Evolutionary conservation across 73 alveolate genomes (phyloP).

Genomic region (Tetrahymena borealis): DNA sequence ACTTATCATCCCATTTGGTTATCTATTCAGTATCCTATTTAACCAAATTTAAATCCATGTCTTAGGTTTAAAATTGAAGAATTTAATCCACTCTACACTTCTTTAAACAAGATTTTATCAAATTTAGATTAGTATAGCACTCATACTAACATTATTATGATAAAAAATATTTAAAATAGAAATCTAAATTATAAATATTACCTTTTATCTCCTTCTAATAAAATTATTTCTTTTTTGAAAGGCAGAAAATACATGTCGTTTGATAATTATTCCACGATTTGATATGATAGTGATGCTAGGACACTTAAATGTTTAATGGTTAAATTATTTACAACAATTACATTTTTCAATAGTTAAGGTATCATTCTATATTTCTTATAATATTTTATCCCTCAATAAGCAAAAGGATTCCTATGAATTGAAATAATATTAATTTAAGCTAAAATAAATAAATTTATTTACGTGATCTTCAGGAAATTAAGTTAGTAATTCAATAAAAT

Average conservation of each 20-base stretch:
- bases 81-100: background rate
- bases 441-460: too few species aligned
- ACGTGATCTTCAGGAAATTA: background rate
- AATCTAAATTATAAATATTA: background rate
- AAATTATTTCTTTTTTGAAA: background rate
- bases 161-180: too few species aligned
- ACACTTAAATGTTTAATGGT: background rate
- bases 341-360: background rate
- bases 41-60: background rate
- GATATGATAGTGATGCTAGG: background rate
- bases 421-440: too few species aligned
- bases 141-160: too few species aligned
- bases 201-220: background rate
- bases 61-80: background rate
- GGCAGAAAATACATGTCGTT: background rate
- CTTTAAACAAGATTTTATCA: background rate
- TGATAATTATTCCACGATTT: background rate
- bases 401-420: background rate
- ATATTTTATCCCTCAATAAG: background rate
- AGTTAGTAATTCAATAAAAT: background rate
- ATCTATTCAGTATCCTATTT: background rate
- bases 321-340: background rate
- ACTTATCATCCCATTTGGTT: background rate
- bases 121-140: too few species aligned
- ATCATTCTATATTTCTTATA: background rate